Base-by-base conservation (phyloP, 1,139 yeast species). In the Candida buenavistaensis region DNA sequence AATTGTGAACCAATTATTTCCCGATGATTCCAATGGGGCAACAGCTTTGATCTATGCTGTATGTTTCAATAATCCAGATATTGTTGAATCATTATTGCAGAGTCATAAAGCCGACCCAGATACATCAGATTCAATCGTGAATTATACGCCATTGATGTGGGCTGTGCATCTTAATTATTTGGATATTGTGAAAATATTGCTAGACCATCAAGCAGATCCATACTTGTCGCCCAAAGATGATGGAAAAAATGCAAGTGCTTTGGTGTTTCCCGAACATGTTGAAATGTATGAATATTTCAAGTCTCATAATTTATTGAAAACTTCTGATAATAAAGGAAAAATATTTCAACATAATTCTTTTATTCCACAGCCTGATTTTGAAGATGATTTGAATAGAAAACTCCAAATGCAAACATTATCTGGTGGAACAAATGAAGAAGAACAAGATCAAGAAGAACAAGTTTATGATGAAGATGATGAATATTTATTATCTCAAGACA, bases 21-120 rank as follows among this genome's bases (percentile, higher is more conserved):
- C 72, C 3, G 43, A 47, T 6, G 71, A 68, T 26, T 53, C 55
- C 5, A 51, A 55, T 21, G 84, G 84, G 0, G 58, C 69, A 3
- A 62, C 75, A 0, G 73, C 80, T 1, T 58, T 79, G 46, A 63
- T 77, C 1, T 75, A 68, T 48, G 75, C 82, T 9, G 64, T 78
- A 16, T 75, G 76, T 36, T 77, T 76, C 44, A 63, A 69, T 37
- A 64, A 77, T 29, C 40, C 47, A 5, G 67, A 59, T 5, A 55
- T 72, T 15, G 72, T 65, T 2, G 82, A 78, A 33, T 44, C 69
- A 3, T 54, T 80, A 22, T 48, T 71, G 23, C 34, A 46, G 11
- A 47, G 46, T 26, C 61, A 59, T 36, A 45, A 50, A 6, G 72
- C 64, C 1, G 73, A 70, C 41, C 72, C 71, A 2, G 75, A 70